Evolutionary conservation across 208 protist genomes (phyloP).

Genomic region (Phytomonas francai): DNA sequence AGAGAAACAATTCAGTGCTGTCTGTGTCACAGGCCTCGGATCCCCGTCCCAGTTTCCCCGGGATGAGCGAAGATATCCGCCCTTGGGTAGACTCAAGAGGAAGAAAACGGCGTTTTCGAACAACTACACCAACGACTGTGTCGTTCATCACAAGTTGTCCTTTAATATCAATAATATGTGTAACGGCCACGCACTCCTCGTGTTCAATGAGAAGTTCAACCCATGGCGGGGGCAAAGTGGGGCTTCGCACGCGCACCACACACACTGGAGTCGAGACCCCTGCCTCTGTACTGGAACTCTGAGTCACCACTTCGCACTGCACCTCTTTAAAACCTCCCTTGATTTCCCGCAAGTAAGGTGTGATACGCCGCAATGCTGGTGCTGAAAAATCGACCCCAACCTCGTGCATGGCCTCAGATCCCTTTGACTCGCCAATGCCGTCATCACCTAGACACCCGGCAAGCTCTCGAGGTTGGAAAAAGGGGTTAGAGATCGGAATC

Average conservation of each 20-base stretch:
- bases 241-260: neutral
- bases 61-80: neutral
- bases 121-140: conserved; percentile 26
- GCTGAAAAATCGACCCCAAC: neutral
- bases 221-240: neutral
- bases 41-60: neutral
- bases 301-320: neutral
- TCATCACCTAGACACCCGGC: neutral
- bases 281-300: neutral
- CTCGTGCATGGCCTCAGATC: neutral
- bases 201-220: neutral
- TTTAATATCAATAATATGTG: conserved; percentile 16
- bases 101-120: neutral
- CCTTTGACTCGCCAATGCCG: neutral
- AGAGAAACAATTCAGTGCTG: conserved; percentile 35
- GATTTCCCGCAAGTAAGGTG: neutral
- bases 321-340: neutral
- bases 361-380: neutral
- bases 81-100: neutral
- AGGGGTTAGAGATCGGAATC: neutral
- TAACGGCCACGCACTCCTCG: neutral
- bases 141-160: conserved; percentile 41
- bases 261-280: conserved; percentile 1
- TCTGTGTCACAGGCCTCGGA: neutral
- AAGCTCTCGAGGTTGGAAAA: neutral